A percentile compares a stretch with the other conserved stretches of the same genome.
Evolutionary conservation across 768 basidiomycete species (phyloP).

Genomic region (Psilocybe azurescens): DNA sequence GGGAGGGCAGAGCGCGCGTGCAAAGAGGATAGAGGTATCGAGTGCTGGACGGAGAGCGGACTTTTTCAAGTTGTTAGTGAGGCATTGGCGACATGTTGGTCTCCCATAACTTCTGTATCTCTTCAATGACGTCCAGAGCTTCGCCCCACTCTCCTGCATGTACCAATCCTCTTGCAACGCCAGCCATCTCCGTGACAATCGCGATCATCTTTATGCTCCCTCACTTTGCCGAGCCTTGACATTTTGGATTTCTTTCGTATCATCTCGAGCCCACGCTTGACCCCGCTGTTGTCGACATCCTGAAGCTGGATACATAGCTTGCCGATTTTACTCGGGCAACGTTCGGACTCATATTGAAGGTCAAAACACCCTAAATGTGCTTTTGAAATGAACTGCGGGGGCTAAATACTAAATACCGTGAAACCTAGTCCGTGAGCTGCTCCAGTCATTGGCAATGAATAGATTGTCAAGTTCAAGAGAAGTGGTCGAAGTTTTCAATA

Average conservation of each 20-base stretch:
- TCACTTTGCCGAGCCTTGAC: conserved; percentile 60
- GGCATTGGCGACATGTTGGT: conserved; percentile 15
- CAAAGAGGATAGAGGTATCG: conserved; percentile 70
- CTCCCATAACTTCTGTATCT: conserved; percentile 66
- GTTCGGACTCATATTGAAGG: conserved; percentile 75
- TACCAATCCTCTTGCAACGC: conserved; percentile 75
- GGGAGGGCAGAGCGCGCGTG: conserved; percentile 80
- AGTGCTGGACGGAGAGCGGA: conserved; percentile 27
- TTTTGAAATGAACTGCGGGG: too few species aligned
- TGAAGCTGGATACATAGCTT: conserved; percentile 45
- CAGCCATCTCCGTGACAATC: conserved; percentile 79
- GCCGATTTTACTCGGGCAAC: conserved; percentile 57
- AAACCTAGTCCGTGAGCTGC: too few species aligned
- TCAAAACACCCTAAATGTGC: too few species aligned
- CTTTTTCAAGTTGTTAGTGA: conserved; percentile 18
- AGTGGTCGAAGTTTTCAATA: too few species aligned
- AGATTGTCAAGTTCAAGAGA: too few species aligned
- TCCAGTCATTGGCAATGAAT: too few species aligned
- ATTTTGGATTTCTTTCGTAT: conserved; percentile 69
- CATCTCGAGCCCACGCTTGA: conserved; percentile 79
- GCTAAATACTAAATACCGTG: conserved; percentile 42
- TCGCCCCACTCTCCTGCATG: conserved; percentile 87
- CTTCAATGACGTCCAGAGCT: conserved; percentile 77
- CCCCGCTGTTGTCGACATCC: conserved; percentile 46
- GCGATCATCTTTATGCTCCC: conserved; percentile 67